phyloP scores from a whole-genome alignment of 148 eudicot species.

The Diospyros kaki region DNA sequence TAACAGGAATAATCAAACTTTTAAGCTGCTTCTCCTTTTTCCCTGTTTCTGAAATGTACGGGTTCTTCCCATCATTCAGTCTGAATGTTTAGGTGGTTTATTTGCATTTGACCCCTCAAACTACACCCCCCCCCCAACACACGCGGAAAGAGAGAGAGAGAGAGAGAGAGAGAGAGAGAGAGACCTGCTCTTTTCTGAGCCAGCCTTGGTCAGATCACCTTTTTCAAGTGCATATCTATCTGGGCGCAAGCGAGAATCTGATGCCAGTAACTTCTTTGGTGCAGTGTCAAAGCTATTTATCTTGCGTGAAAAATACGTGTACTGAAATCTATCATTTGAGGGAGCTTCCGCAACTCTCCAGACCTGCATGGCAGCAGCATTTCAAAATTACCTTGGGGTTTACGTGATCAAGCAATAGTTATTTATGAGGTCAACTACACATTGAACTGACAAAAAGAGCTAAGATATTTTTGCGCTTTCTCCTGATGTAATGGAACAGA shows the following conservation, averaged over 20 bases:
- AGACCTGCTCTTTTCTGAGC: constrained; percentile 80
- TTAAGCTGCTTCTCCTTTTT: no score
- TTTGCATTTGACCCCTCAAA: neutral
- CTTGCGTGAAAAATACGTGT: constrained; percentile 80
- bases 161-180: constrained; percentile 23
- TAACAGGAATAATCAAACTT: no score
- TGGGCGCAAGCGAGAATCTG: constrained; percentile 87
- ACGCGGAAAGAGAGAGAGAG: constrained; percentile 22
- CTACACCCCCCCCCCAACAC: neutral
- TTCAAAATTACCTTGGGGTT: neutral
- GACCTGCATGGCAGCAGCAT: constrained; percentile 34
- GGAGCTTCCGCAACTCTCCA: constrained; percentile 77
- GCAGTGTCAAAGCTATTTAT: constrained; percentile 80
- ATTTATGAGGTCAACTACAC: neutral
- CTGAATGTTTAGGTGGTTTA: neutral
- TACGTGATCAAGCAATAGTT: constrained; percentile 3
- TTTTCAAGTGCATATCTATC: constrained; percentile 87
- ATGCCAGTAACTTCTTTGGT: constrained; percentile 70
- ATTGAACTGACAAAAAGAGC: neutral
- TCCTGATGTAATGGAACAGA: neutral
- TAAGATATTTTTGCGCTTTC: neutral
- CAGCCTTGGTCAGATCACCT: constrained; percentile 78
- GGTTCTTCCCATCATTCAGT: neutral
- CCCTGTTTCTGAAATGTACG: no score
- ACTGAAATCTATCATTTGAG: constrained; percentile 66